Conservation (phyloP, 1,284 basidiomycete genomes). For the Farysia itapuensis region DNA sequence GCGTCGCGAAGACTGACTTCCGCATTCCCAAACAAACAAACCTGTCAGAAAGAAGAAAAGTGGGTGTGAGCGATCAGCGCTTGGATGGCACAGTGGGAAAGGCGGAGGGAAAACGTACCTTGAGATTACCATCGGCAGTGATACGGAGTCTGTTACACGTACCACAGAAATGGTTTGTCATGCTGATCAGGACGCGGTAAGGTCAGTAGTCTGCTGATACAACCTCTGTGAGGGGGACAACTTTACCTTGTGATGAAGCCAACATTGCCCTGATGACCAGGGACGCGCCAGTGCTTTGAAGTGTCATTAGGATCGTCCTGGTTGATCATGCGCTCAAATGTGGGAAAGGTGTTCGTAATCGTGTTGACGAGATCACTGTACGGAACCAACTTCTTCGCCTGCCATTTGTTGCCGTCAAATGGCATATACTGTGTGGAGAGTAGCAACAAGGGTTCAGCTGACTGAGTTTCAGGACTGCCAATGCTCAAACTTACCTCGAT, state of each 20-base stretch:
- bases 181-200: too few species aligned
- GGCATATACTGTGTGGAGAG: conserved; percentile 75
- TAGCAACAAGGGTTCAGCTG: background rate
- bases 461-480: background rate
- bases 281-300: conserved; percentile 75
- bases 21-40: conserved; percentile 79
- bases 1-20: conserved; percentile 78
- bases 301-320: conserved; percentile 75
- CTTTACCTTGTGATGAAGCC: conserved; percentile 72
- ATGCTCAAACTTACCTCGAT: conserved; percentile 67
- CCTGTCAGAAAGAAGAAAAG: conserved; percentile 4
- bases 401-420: conserved; percentile 81
- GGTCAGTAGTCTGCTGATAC: too few species aligned
- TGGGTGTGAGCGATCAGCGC: background rate
- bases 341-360: conserved; percentile 25
- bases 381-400: conserved; percentile 73
- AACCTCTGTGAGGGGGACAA: too few species aligned
- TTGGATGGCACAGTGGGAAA: background rate
- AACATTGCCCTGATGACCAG: conserved; percentile 72
- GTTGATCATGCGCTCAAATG: conserved; percentile 21
- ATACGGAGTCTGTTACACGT: conserved; percentile 80
- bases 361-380: conserved; percentile 37
- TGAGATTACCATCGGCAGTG: conserved; percentile 85
- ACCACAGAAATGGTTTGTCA: conserved; percentile 82
- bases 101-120: conserved; percentile 65